These are phyloP conservation scores for Pseudofabraea citricarpa DNA, from an alignment of 2,329 filamentous ascomycete species.

Conservation along the genomic window DNA sequence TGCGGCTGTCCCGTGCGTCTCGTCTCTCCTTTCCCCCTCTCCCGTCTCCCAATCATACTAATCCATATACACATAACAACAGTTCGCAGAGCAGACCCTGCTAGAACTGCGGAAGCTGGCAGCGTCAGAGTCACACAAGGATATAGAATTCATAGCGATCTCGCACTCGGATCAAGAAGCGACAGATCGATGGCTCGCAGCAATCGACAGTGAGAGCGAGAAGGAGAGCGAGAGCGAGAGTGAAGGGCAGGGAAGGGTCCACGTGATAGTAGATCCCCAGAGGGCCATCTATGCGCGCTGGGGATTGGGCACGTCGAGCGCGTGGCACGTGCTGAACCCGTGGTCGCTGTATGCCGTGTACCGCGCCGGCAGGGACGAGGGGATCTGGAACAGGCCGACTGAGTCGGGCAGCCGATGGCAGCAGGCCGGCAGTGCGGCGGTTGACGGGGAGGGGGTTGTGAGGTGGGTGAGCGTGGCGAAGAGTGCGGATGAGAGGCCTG, in stretches of 20 bases:
- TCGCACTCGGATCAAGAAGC: slow-evolving; percentile 57
- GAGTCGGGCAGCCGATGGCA: slow-evolving; percentile 68
- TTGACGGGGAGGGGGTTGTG: slow-evolving; percentile 48
- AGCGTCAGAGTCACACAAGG: slow-evolving; percentile 38
- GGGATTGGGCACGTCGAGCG: slow-evolving; percentile 57
- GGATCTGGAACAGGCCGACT: slow-evolving; percentile 61
- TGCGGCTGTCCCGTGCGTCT: slow-evolving; percentile 77
- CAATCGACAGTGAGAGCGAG: too few species aligned
- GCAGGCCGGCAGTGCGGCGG: slow-evolving; percentile 59
- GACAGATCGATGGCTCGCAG: slow-evolving; percentile 34
- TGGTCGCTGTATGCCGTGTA: slow-evolving; percentile 52
- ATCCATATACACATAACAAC: too few species aligned
- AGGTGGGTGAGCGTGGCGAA: slow-evolving; percentile 44
- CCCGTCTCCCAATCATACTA: too few species aligned
- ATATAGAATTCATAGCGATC: slow-evolving; percentile 54
- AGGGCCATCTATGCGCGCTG: slow-evolving; percentile 58
- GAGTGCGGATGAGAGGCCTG: slow-evolving; percentile 47
- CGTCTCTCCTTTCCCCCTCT: too few species aligned
- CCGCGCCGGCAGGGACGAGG: slow-evolving; percentile 53
- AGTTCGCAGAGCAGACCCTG: slow-evolving; percentile 64
- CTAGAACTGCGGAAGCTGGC: slow-evolving; percentile 47
- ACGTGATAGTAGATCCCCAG: slow-evolving; percentile 55
- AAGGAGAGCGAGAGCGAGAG: too few species aligned
- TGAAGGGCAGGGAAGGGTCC: slow-evolving; percentile 38
- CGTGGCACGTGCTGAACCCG: slow-evolving; percentile 60